Evolutionary conservation across 306 rosid species (phyloP).

Genomic region (Begonia loranthoides): DNA sequence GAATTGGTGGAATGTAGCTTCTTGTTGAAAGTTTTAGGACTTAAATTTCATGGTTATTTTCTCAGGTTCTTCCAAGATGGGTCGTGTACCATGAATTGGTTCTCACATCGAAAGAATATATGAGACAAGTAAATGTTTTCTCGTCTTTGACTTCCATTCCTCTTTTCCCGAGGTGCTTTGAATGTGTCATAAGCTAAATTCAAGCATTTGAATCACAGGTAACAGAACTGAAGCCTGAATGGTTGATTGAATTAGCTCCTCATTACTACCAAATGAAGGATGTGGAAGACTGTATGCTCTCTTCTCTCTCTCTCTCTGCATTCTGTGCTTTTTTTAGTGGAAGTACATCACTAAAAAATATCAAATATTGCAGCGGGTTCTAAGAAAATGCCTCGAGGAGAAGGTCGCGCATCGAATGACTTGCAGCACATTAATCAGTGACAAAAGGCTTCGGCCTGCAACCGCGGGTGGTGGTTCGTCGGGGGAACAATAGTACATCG

Average conservation of each 20-base stretch:
- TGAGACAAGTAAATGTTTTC: conserved; percentile 61
- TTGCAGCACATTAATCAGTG: not conserved
- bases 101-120: conserved; percentile 84
- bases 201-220: conserved; percentile 32
- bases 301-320: conserved; percentile 18
- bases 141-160: not conserved
- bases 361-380: conserved; percentile 21
- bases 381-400: conserved; percentile 66
- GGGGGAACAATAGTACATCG: not conserved
- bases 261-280: conserved; percentile 90
- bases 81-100: conserved; percentile 84
- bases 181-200: conserved; percentile 6
- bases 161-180: not conserved
- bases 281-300: conserved; percentile 72
- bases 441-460: not conserved
- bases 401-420: conserved; percentile 28
- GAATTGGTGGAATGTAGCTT: no score
- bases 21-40: not conserved
- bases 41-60: not conserved
- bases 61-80: conserved; percentile 88
- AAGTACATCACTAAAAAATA: not conserved
- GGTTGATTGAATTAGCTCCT: conserved; percentile 94
- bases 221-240: conserved; percentile 76
- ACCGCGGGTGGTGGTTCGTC: not conserved
- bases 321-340: no score